Conservation (phyloP, 1,139 yeast species). For the Hemisphaericaspora xylanilytica region DNA sequence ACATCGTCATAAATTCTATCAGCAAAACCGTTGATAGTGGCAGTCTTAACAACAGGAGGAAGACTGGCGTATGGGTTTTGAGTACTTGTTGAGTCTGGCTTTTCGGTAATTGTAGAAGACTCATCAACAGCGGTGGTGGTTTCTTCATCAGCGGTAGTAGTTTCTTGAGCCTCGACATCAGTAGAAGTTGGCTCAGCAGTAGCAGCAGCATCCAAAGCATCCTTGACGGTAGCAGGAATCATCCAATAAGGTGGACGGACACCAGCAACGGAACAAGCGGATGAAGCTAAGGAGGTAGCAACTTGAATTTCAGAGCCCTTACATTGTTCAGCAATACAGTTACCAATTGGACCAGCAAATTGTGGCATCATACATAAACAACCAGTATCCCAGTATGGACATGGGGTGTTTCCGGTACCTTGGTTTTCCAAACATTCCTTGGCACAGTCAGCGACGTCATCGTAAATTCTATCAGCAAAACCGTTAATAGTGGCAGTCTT, state of each 20-base stretch:
- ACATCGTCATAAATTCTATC: conserved; percentile 28
- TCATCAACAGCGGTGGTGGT: no score
- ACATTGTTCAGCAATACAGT: conserved; percentile 30
- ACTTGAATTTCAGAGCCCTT: conserved; percentile 21
- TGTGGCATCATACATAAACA: conserved; percentile 36
- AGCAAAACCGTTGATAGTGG: conserved; percentile 38
- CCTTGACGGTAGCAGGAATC: conserved; percentile 27
- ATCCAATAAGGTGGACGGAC: conserved; percentile 24
- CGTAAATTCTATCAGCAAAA: conserved; percentile 36
- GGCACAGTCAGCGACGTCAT: conserved; percentile 24
- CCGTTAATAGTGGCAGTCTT: conserved; percentile 38
- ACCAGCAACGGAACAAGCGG: conserved; percentile 26
- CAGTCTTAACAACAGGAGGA: conserved; percentile 35
- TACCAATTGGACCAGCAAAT: conserved; percentile 27
- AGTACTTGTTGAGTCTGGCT: neutral
- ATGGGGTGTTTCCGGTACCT: conserved; percentile 33
- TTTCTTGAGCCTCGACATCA: neutral
- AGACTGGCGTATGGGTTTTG: conserved; percentile 22
- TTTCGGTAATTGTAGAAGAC: neutral
- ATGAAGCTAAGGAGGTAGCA: conserved; percentile 25
- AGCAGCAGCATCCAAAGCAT: conserved; percentile 32
- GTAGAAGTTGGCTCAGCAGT: conserved; percentile 4
- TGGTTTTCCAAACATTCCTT: conserved; percentile 25
- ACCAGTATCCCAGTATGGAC: conserved; percentile 40
- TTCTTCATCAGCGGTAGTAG: neutral